Conservation (phyloP, 2,329 filamentous ascomycete species). For the Neopestalotiopsis sp. region DNA sequence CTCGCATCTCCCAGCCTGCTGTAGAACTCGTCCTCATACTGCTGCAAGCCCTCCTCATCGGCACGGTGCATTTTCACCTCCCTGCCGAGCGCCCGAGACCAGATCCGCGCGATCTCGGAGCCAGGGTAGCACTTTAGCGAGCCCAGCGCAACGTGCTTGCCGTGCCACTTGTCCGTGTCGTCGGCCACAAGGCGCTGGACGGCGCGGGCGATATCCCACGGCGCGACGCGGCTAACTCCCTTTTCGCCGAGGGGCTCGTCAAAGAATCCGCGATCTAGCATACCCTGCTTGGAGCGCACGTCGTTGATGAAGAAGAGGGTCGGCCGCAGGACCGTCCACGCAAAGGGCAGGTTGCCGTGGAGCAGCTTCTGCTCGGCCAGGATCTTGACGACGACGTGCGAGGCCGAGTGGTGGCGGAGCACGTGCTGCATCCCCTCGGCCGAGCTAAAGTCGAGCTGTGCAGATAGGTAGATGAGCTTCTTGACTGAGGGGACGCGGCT, state of each 20-base stretch:
- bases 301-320: constrained; percentile 19
- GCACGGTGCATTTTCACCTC: constrained; percentile 3
- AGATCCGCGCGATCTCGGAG: constrained; percentile 10
- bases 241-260: constrained; percentile 12
- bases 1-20: neutral
- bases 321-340: constrained; percentile 13
- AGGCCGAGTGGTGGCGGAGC: constrained; percentile 3
- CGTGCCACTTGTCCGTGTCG: neutral
- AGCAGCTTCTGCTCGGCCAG: constrained; percentile 12
- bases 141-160: constrained; percentile 10
- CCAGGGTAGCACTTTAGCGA: neutral
- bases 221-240: constrained; percentile 13
- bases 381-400: constrained; percentile 18
- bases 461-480: constrained; percentile 14
- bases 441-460: neutral
- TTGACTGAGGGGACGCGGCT: constrained; percentile 4
- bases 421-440: constrained; percentile 3
- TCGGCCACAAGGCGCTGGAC: constrained; percentile 6
- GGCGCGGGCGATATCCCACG: constrained; percentile 17
- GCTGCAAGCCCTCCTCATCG: constrained; percentile 1
- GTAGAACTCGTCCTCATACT: constrained; percentile 6
- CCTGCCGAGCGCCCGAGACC: constrained; percentile 10
- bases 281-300: constrained; percentile 10
- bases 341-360: constrained; percentile 9
- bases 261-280: constrained; percentile 11